Base-by-base conservation (phyloP, 2,329 filamentous ascomycete species). In the Colletotrichum euphorbiae region DNA sequence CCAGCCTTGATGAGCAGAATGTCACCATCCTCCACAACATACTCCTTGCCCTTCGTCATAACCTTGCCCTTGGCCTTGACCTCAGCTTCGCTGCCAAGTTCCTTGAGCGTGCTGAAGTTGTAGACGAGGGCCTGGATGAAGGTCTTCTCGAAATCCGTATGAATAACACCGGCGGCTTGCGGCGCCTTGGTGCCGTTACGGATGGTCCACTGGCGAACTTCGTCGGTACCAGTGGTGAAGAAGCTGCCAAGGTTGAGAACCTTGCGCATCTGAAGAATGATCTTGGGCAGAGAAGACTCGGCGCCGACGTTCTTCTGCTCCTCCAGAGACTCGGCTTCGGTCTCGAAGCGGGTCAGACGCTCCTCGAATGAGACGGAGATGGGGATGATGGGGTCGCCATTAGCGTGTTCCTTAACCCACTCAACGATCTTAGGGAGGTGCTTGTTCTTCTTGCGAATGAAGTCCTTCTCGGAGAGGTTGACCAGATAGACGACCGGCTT, bases 371-470 rank as follows among this genome's bases (percentile, higher is more conserved):
- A 90, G 64, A 98, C 92, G 1, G 96, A 98, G 75, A 99, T 90
- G 70, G 95, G 96, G 67, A 99, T 93, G 76, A 98, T 91, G 58
- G 94, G 93, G 77, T 98, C 94, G 66, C 93, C 94, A 60, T 89
- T 81, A 6, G 94, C 93, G 80, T 99, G 87, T 79, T 92, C 89
- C 84, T 98, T 97, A 81, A 98, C 90, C 96, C 96, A 99, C 79
- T 96, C 92, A 69, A 92, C 93, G 73, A 98, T 91, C 84, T 95
- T 96, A 73, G 92, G 89, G 63, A 99, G 89, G 83, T 99, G 90
- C 90, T 99, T 99, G 89, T 99, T 99, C 91, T 98, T 99, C 85
- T 98, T 96, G 77, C 96, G 92, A 77, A 98, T 91, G 81, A 94
- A 99, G 82, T 99, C 96, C 82, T 90, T 94, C 85, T 99, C 97